Conservation (phyloP, 148 eudicot genomes). For the Persicaria tinctoria region DNA sequence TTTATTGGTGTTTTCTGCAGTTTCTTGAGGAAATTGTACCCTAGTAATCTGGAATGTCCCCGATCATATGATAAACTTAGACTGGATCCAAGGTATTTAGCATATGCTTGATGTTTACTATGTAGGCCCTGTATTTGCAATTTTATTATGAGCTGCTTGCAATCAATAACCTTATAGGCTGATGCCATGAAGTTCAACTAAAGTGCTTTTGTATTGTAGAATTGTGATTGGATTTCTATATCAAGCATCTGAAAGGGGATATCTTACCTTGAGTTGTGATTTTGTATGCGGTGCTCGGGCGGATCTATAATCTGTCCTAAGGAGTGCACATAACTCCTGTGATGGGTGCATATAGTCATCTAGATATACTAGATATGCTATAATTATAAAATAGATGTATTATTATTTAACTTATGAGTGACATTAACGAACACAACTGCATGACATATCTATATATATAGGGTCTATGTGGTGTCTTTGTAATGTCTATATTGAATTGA, state of each 20-base stretch:
- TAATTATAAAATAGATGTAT: too few species aligned
- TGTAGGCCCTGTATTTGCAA: background rate
- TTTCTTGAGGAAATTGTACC: slow-evolving; percentile 77
- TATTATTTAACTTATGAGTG: too few species aligned
- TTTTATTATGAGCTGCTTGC: background rate
- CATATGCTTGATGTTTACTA: background rate
- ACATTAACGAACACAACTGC: too few species aligned
- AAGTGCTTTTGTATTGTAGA: background rate
- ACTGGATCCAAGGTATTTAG: slow-evolving; percentile 68
- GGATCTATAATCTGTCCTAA: too few species aligned
- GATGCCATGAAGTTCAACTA: background rate
- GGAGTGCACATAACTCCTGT: too few species aligned
- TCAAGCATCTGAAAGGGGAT: background rate
- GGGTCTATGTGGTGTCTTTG: too few species aligned
- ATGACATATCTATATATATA: too few species aligned
- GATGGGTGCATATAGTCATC: too few species aligned
- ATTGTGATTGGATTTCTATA: background rate
- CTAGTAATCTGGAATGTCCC: slow-evolving; percentile 67
- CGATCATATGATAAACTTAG: slow-evolving; percentile 89
- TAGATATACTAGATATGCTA: too few species aligned
- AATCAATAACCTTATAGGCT: background rate
- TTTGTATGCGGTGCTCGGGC: too few species aligned
- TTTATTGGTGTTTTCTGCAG: slow-evolving; percentile 29
- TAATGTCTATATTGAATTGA: too few species aligned
- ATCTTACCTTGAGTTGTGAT: background rate